Conservation (phyloP, 2,329 filamentous ascomycete species). For the Sclerotinia nivalis region DNA sequence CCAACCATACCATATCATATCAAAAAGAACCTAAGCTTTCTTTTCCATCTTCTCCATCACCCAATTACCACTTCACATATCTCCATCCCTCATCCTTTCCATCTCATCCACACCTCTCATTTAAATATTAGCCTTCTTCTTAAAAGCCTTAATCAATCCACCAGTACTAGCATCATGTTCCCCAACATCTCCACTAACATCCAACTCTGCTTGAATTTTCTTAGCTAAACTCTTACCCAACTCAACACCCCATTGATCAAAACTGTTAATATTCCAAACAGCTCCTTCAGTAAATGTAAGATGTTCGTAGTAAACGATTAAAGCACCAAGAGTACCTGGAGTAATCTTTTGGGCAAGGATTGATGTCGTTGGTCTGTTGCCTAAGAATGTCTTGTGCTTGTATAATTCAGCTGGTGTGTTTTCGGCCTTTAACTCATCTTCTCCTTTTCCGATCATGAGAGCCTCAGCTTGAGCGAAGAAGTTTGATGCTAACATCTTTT, state of each 20-base stretch:
- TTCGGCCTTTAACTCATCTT: constrained; percentile 76
- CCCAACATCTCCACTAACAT: constrained; percentile 68
- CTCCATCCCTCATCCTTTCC: not conserved
- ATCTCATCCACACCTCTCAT: not conserved
- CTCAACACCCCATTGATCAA: constrained; percentile 99
- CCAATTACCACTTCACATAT: not conserved
- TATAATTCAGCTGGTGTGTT: constrained; percentile 73
- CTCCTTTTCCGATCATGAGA: constrained; percentile 86
- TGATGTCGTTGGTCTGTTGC: constrained; percentile 94
- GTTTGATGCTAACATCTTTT: constrained; percentile 93
- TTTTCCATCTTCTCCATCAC: not conserved
- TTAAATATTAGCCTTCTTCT: constrained; percentile 54
- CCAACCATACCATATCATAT: not conserved
- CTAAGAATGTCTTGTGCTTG: constrained; percentile 98
- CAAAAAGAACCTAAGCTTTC: not conserved
- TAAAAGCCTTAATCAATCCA: constrained; percentile 88
- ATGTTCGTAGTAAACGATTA: constrained; percentile 99
- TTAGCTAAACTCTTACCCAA: constrained; percentile 94
- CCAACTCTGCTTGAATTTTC: constrained; percentile 85
- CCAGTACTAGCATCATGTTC: constrained; percentile 86
- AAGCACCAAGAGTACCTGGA: constrained; percentile 84
- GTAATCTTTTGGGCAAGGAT: constrained; percentile 92
- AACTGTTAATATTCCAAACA: constrained; percentile 99
- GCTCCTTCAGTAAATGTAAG: constrained; percentile 96
- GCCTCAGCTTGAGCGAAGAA: constrained; percentile 89